Conservation (phyloP, 768 basidiomycete genomes). For the Rhodotorula diobovata region DNA sequence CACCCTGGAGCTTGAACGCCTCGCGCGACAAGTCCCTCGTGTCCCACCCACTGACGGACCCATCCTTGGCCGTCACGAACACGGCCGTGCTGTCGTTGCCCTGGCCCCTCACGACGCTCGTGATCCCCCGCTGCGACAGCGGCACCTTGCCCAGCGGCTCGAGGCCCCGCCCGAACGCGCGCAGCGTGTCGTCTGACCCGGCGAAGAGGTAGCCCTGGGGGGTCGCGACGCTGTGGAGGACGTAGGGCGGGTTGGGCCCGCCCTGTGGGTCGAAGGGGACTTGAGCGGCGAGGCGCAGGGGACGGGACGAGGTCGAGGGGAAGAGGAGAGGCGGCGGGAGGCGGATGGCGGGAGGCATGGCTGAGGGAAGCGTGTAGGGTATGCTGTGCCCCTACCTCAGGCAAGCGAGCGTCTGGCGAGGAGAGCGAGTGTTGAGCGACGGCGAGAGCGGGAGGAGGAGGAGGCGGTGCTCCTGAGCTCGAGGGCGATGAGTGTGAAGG, state of each 20-base stretch:
- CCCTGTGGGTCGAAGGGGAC: slow-evolving; percentile 21
- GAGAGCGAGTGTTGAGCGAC: background rate
- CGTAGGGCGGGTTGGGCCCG: slow-evolving; percentile 38
- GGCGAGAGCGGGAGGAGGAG: too few species aligned
- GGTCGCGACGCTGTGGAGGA: slow-evolving; percentile 37
- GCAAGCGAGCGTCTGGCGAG: background rate
- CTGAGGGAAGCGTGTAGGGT: background rate
- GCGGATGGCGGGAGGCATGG: slow-evolving; percentile 18
- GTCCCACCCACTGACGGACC: slow-evolving; percentile 35
- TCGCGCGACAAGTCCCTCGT: slow-evolving; percentile 32
- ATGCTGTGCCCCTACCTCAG: too few species aligned
- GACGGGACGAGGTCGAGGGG: slow-evolving; percentile 4
- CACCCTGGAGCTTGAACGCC: slow-evolving; percentile 38
- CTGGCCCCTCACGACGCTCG: slow-evolving; percentile 23
- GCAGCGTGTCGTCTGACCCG: slow-evolving; percentile 38
- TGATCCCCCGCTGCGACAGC: slow-evolving; percentile 31
- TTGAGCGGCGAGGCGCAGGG: slow-evolving; percentile 33
- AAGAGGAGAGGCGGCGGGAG: slow-evolving; percentile 30
- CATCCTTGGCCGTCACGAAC: slow-evolving; percentile 36
- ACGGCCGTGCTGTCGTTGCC: slow-evolving; percentile 23
- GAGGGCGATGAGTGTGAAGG: too few species aligned
- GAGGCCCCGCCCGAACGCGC: slow-evolving; percentile 28
- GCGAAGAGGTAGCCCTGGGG: slow-evolving; percentile 31
- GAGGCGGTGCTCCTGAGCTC: too few species aligned
- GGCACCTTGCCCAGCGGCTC: slow-evolving; percentile 27